Conservation (phyloP, 331 rosid species). For the Acacia pycnantha region DNA sequence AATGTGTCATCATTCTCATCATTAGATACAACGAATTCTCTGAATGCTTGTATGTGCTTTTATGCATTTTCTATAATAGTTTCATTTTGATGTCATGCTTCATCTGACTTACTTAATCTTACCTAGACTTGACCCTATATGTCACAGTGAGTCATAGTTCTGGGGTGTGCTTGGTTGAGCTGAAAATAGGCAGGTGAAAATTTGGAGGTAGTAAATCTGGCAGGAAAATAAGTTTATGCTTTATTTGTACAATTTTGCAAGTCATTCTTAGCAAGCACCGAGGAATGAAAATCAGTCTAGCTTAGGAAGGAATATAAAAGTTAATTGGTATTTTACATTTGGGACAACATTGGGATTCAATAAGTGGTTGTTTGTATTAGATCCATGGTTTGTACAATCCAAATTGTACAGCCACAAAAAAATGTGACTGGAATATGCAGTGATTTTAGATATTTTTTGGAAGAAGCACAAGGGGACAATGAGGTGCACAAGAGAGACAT, state of each 20-base stretch:
- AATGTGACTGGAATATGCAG: not conserved
- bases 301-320: not conserved
- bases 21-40: not conserved
- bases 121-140: not conserved
- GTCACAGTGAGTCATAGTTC: not conserved
- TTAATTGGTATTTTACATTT: not conserved
- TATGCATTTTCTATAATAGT: not conserved
- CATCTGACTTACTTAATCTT: not conserved
- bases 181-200: not conserved
- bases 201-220: not conserved
- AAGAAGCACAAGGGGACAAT: not conserved
- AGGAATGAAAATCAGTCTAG: not conserved
- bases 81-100: not conserved
- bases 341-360: not conserved
- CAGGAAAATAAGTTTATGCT: not conserved
- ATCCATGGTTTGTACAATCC: no score
- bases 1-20: conserved; percentile 2
- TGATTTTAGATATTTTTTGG: not conserved
- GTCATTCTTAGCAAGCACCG: not conserved
- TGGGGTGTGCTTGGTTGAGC: not conserved
- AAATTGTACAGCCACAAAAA: not conserved
- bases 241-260: not conserved
- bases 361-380: not conserved
- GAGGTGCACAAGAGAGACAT: not conserved
- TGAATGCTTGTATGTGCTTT: not conserved